Evolutionary conservation across 495 filamentous ascomycete species (phyloP).

Genomic region (Talaromyces stipitatus): DNA sequence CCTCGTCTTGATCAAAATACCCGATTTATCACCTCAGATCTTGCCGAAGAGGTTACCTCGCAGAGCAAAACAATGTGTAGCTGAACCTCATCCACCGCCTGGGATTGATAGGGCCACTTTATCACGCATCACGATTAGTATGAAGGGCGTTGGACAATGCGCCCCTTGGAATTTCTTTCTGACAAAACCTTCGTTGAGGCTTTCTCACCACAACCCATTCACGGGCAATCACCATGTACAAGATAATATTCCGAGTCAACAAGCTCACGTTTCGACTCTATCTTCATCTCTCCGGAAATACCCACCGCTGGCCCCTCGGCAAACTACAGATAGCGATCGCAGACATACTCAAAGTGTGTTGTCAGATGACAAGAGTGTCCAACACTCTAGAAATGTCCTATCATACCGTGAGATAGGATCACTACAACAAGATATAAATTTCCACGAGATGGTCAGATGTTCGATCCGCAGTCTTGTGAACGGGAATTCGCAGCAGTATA

Average conservation of each 20-base stretch:
- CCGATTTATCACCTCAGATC: neutral
- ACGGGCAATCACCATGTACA: neutral
- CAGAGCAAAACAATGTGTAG: neutral
- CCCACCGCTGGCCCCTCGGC: neutral
- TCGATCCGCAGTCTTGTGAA: conserved; percentile 20
- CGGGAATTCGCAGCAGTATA: neutral
- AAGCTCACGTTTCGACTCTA: neutral
- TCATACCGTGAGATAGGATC: neutral
- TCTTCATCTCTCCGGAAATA: neutral
- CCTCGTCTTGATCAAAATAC: neutral
- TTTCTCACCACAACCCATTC: neutral
- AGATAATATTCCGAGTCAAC: neutral
- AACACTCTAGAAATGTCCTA: neutral
- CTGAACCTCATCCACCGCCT: neutral
- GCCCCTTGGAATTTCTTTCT: neutral
- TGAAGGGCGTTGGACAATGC: neutral
- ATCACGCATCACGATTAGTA: neutral
- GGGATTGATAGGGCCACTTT: neutral
- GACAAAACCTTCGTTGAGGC: neutral
- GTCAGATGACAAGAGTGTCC: neutral
- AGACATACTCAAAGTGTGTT: neutral
- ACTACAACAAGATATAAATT: neutral
- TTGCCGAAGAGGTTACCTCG: neutral
- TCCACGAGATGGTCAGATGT: conserved; percentile 15
- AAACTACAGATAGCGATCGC: neutral